Evolutionary conservation across 495 filamentous ascomycete genomes (phyloP).

Genomic region (Elaphomyces granulatus): DNA sequence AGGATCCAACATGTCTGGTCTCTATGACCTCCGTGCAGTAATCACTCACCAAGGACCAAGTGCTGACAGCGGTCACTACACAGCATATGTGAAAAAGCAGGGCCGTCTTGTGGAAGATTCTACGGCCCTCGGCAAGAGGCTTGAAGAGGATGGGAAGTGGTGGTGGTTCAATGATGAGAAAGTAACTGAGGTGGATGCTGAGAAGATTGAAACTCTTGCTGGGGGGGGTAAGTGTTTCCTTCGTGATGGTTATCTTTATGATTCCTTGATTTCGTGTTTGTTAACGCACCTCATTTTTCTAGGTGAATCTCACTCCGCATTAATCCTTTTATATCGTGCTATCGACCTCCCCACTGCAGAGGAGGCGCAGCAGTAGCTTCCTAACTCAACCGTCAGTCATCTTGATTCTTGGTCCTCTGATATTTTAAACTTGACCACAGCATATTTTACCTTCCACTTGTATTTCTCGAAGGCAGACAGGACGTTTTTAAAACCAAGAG

Average conservation of each 20-base stretch:
- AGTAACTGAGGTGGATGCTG: constrained; percentile 77
- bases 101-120: constrained; percentile 40
- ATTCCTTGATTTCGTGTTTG: neutral
- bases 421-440: too few species aligned
- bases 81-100: constrained; percentile 90
- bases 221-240: constrained; percentile 56
- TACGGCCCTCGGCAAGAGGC: constrained; percentile 43
- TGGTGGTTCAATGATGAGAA: constrained; percentile 99
- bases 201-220: constrained; percentile 80
- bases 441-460: too few species aligned
- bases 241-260: neutral
- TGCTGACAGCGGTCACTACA: constrained; percentile 96
- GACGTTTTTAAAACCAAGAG: too few species aligned
- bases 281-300: constrained; percentile 9
- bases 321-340: constrained; percentile 85
- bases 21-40: constrained; percentile 88
- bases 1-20: constrained; percentile 76
- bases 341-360: constrained; percentile 47
- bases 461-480: too few species aligned
- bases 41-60: constrained; percentile 97
- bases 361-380: too few species aligned
- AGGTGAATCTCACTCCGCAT: constrained; percentile 85
- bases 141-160: constrained; percentile 83
- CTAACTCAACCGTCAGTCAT: too few species aligned
- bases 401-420: too few species aligned